A percentile compares a stretch with the other conserved stretches of the same genome.
Conservation (phyloP, 305 asterid genomes). For the Caryopteris hybrid region DNA sequence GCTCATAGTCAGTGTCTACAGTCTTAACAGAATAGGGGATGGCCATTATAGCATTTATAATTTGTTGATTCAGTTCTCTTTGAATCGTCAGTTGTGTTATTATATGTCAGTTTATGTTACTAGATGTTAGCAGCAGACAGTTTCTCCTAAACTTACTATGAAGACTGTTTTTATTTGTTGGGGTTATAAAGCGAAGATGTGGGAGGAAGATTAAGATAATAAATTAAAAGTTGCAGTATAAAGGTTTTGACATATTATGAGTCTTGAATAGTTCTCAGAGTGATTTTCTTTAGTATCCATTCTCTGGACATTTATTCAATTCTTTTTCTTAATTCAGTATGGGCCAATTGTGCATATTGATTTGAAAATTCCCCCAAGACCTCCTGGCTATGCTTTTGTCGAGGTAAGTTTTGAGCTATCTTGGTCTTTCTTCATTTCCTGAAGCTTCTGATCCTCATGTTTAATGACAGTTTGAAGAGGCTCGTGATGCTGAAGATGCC, state of each 20-base stretch:
- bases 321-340: constrained; percentile 44
- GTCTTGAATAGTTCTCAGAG: background rate
- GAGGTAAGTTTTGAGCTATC: constrained; percentile 51
- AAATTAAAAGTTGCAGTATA: background rate
- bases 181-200: background rate
- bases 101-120: background rate
- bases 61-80: background rate
- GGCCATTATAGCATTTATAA: background rate
- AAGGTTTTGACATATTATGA: background rate
- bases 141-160: background rate
- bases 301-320: constrained; percentile 2
- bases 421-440: background rate
- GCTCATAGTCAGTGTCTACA: background rate
- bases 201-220: background rate
- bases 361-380: constrained; percentile 72
- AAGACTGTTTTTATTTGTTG: background rate
- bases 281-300: background rate
- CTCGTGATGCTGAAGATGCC: constrained; percentile 98
- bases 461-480: constrained; percentile 74
- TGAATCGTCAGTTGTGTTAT: background rate
- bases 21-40: background rate
- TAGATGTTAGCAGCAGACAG: background rate
- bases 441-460: background rate
- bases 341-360: constrained; percentile 91
- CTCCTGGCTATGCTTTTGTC: constrained; percentile 93